Base-by-base conservation (phyloP, 2,329 filamentous ascomycete genomes). In the Emergomyces orientalis region DNA sequence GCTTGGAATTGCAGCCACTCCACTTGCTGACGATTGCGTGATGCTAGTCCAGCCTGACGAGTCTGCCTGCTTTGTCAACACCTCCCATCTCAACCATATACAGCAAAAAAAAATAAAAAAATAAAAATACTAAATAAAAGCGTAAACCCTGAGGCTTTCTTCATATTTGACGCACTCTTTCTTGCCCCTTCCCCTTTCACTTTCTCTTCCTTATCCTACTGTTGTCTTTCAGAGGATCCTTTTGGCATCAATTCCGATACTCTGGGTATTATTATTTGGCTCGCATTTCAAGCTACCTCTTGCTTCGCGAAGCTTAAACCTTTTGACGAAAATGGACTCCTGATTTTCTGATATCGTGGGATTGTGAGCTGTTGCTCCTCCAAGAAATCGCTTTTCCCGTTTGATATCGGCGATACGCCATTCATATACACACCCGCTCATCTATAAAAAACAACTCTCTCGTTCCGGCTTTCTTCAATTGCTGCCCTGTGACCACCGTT, bases 11-110 rank as follows among this genome's bases (percentile, higher is more conserved):
- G 34, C 22, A 25, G 47, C 19, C 59, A 55, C 59, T 55, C 47
- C 59, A 61, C 59, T 27, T 17, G 47, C 47, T 55, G 59, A 32
- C 59, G 59, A 61, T 61, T 61, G 59, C 59, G 59, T 61, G 59
- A 61, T 61, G 49, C 47, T 25, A 11, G 1, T 6, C 49, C 25
- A 41, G 32, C 52, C 52, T 56, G 32, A 22, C 52, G 30, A 56
- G 52, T 22, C n/a, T 3, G 32, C 32, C 32, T 32, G 59, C 57
- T 47, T 45, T 32, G 39, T 47, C 55, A 57, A 37, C 52, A 57
- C 37, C 14, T 52, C n/a, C n/a, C 56, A 27, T 47, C 56, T 43
- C 9, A 19, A 43, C 19, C 27, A n/a, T 14, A 32, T 34, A 59
- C 19, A n/a, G 2, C 6, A 45, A n/a, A 13, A 25, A 47, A 25